Conservation (phyloP, 208 protist genomes). For the Leptomonas seymouri region DNA sequence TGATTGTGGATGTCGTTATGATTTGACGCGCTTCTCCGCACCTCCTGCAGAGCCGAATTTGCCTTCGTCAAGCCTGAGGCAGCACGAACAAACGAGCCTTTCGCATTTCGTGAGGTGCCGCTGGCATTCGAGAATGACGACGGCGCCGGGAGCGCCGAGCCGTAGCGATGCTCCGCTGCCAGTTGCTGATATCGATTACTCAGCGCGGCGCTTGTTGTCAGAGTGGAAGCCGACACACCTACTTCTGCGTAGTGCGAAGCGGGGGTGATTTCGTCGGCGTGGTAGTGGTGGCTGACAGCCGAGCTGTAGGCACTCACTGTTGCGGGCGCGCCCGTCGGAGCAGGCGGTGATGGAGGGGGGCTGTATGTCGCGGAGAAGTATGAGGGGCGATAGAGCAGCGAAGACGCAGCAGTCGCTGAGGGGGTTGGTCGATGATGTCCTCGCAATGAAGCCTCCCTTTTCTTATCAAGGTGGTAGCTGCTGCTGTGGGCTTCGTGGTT, state of each 20-base stretch:
- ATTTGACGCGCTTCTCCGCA: background rate
- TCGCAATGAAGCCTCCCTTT: background rate
- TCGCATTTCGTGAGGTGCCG: too few relatives aligned
- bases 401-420: background rate
- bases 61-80: background rate
- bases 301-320: slow-evolving; percentile 2
- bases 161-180: slow-evolving; percentile 25
- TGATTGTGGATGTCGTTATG: slow-evolving; percentile 5
- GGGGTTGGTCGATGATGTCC: background rate
- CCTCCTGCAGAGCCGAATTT: background rate
- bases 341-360: background rate
- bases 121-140: too few relatives aligned
- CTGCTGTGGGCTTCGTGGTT: background rate
- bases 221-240: background rate
- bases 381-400: slow-evolving; percentile 6
- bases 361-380: background rate
- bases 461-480: background rate
- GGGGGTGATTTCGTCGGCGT: slow-evolving; percentile 16
- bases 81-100: too few relatives aligned
- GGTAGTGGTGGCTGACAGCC: slow-evolving; percentile 9
- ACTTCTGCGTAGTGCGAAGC: background rate
- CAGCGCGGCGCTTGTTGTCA: background rate
- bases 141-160: slow-evolving; percentile 1
- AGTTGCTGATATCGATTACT: slow-evolving; percentile 14
- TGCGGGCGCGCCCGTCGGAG: background rate